phyloP scores from a whole-genome alignment of 768 basidiomycete species.

The Mycena belliarum region DNA sequence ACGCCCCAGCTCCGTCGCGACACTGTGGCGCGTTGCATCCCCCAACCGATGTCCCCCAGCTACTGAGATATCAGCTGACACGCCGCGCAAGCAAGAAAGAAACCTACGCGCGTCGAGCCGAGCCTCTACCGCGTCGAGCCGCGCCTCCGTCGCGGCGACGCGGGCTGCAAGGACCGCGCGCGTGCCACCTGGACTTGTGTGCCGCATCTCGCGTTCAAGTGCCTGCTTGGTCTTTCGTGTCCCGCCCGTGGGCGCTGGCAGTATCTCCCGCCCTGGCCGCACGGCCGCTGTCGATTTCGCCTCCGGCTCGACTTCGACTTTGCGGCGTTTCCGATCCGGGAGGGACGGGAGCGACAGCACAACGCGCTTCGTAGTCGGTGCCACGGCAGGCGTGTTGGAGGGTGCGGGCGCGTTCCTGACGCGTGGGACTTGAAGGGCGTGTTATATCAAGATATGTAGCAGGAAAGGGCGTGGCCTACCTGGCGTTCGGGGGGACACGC shows the following conservation, averaged over 20 bases:
- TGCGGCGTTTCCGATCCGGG: constrained; percentile 11
- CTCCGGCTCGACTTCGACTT: neutral
- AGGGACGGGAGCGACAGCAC: neutral
- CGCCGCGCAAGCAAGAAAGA: neutral
- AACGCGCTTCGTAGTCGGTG: neutral
- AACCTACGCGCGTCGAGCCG: neutral
- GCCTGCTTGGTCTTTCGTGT: neutral
- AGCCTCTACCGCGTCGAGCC: constrained; percentile 9
- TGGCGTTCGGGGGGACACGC: constrained; percentile 6
- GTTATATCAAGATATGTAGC: neutral
- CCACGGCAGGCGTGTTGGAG: neutral
- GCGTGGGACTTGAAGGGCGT: constrained; percentile 6
- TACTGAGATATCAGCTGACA: neutral
- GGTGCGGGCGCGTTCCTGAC: constrained; percentile 1
- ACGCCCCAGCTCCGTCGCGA: neutral
- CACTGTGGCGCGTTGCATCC: neutral
- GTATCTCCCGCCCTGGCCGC: constrained; percentile 7
- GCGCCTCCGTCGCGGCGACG: constrained; percentile 4
- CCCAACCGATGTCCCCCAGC: neutral
- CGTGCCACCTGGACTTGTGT: neutral
- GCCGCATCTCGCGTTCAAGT: neutral
- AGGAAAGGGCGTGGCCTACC: neutral
- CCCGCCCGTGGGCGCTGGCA: neutral
- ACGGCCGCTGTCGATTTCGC: neutral
- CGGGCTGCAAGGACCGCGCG: neutral